phyloP scores from a whole-genome alignment of 2,329 filamentous ascomycete genomes.

The Phaeosphaeria sp. region DNA sequence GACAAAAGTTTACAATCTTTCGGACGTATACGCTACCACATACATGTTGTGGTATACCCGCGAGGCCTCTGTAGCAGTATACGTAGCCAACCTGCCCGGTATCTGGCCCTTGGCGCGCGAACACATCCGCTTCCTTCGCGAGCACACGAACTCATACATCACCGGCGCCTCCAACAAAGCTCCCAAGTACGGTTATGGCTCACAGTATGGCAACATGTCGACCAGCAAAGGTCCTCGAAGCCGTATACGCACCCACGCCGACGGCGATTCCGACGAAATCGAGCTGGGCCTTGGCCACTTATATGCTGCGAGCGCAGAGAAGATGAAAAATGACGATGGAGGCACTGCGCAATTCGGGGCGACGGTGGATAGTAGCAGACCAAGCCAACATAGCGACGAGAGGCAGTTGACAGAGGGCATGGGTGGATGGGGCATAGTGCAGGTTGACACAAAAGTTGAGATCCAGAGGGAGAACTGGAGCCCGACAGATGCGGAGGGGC shows the following conservation, averaged over 20 bases:
- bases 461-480: slow-evolving; percentile 31
- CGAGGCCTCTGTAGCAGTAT: slow-evolving; percentile 61
- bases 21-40: slow-evolving; percentile 47
- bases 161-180: slow-evolving; percentile 13
- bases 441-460: slow-evolving; percentile 38
- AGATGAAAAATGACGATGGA: background rate
- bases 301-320: background rate
- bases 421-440: slow-evolving; percentile 17
- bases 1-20: slow-evolving; percentile 58
- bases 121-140: slow-evolving; percentile 46
- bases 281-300: slow-evolving; percentile 20
- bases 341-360: slow-evolving; percentile 8
- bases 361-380: slow-evolving; percentile 1
- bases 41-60: slow-evolving; percentile 61
- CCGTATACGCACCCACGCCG: slow-evolving; percentile 8
- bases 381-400: slow-evolving; percentile 29
- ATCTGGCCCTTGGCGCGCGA: slow-evolving; percentile 61
- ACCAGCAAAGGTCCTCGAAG: slow-evolving; percentile 12
- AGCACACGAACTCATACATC: slow-evolving; percentile 25
- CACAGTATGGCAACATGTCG: slow-evolving; percentile 25
- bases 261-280: slow-evolving; percentile 27
- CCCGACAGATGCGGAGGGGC: slow-evolving; percentile 5
- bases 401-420: slow-evolving; percentile 22
- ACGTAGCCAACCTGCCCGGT: slow-evolving; percentile 61
- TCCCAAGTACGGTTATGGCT: slow-evolving; percentile 27